Evolutionary conservation across 805 yeast genomes (phyloP).

Genomic region (Cyberlindnera petersonii): DNA sequence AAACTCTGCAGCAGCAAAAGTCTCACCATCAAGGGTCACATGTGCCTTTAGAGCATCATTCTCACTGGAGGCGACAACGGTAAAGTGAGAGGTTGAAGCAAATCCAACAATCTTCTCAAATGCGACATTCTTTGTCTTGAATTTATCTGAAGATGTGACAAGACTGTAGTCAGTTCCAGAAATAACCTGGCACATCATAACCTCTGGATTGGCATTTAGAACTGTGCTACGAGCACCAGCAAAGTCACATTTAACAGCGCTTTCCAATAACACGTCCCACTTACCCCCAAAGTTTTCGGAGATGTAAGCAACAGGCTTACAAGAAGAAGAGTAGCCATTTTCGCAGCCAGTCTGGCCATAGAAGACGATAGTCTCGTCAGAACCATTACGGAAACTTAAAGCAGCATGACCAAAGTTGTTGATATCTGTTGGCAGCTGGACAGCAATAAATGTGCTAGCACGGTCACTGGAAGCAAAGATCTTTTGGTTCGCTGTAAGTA

Average conservation of each 20-base stretch:
- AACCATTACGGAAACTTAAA: conserved; percentile 56
- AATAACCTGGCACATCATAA: conserved; percentile 61
- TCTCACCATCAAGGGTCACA: conserved; percentile 75
- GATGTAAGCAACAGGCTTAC: conserved; percentile 54
- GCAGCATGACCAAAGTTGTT: conserved; percentile 45
- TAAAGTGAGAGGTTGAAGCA: conserved; percentile 65
- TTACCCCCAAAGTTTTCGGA: conserved; percentile 63
- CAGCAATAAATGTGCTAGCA: conserved; percentile 42
- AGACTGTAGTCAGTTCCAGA: conserved; percentile 31
- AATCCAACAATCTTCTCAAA: conserved; percentile 69
- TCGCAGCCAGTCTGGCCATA: conserved; percentile 58
- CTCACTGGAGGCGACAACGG: conserved; percentile 63
- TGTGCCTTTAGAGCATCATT: conserved; percentile 56
- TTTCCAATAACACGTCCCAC: conserved; percentile 50
- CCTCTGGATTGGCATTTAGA: conserved; percentile 37
- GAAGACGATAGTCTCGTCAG: conserved; percentile 57
- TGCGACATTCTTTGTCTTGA: conserved; percentile 29
- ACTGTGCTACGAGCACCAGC: conserved; percentile 45
- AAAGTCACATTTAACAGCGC: conserved; percentile 62
- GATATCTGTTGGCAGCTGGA: conserved; percentile 40
- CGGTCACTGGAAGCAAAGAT: conserved; percentile 63
- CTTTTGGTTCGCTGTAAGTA: conserved; percentile 16
- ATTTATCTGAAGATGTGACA: conserved; percentile 23
- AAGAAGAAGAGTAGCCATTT: conserved; percentile 28
- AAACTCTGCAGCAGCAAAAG: conserved; percentile 74